A percentile compares a stretch with the other conserved stretches of the same genome.
These are phyloP conservation scores for Phyllosticta citrichinensis DNA, from an alignment of 2,329 filamentous ascomycete genomes.

Conservation along the genomic window DNA sequence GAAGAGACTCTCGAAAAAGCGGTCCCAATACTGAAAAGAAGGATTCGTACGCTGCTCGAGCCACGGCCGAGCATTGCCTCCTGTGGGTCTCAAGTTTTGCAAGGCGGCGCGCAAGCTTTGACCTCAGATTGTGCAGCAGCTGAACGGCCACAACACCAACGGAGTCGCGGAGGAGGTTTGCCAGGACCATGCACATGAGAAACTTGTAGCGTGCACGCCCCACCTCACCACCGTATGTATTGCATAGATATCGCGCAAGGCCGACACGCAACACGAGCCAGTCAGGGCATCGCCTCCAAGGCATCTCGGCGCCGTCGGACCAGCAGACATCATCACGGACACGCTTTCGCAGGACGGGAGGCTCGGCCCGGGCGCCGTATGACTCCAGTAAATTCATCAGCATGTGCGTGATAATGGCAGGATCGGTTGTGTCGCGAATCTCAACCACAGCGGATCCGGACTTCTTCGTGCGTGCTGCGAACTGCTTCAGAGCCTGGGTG, in stretches of 20 bases:
- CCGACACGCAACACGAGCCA: constrained; percentile 55
- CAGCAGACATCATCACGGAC: constrained; percentile 54
- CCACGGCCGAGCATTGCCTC: constrained; percentile 10
- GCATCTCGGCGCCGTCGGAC: constrained; percentile 33
- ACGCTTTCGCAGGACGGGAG: constrained; percentile 42
- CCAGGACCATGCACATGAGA: constrained; percentile 41
- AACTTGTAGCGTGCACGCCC: constrained; percentile 49
- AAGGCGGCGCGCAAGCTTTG: constrained; percentile 48
- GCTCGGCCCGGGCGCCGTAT: constrained; percentile 33
- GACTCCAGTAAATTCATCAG: constrained; percentile 51
- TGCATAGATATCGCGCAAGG: constrained; percentile 42
- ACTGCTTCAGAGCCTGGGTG: constrained; percentile 42
- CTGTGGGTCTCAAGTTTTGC: constrained; percentile 45
- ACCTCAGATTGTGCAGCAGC: constrained; percentile 30
- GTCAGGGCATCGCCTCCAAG: constrained; percentile 53
- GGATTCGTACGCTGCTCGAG: constrained; percentile 15
- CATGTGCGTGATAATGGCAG: constrained; percentile 48
- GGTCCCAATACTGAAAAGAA: constrained; percentile 20
- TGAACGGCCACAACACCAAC: constrained; percentile 25
- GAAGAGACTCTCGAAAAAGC: constrained; percentile 14
- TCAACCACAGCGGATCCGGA: constrained; percentile 41
- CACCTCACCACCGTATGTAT: constrained; percentile 27
- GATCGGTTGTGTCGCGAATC: constrained; percentile 46
- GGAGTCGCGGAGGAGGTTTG: constrained; percentile 36
- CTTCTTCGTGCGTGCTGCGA: constrained; percentile 46